These are phyloP conservation scores for Wallacemonas sp. DNA, from an alignment of 208 protist genomes.

Conservation along the genomic window DNA sequence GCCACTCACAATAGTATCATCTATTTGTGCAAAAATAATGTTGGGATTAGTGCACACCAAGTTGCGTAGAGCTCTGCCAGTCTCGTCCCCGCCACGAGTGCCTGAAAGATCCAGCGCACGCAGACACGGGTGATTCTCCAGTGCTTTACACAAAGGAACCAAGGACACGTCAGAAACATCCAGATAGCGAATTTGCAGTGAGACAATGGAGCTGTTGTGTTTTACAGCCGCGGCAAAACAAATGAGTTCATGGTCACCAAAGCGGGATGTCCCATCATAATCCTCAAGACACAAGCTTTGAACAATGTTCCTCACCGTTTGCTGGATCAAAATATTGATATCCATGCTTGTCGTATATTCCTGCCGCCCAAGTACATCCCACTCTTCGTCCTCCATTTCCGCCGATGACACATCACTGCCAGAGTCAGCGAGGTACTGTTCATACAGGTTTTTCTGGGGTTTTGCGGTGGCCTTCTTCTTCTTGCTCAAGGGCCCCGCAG, in stretches of 20 bases:
- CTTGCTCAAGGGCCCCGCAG: not conserved
- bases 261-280: conserved; percentile 44
- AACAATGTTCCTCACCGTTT: conserved; percentile 73
- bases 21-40: conserved; percentile 74
- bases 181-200: conserved; percentile 77
- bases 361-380: conserved; percentile 41
- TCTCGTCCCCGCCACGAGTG: conserved; percentile 58
- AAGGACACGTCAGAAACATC: conserved; percentile 77
- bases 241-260: conserved; percentile 73
- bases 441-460: conserved; percentile 51
- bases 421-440: conserved; percentile 74
- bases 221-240: conserved; percentile 79
- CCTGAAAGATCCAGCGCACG: conserved; percentile 75
- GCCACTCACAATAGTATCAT: conserved; percentile 54
- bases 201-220: conserved; percentile 81
- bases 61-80: conserved; percentile 57
- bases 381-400: conserved; percentile 22
- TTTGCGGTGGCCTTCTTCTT: conserved; percentile 27
- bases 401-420: conserved; percentile 46
- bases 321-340: conserved; percentile 81
- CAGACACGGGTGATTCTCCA: conserved; percentile 54
- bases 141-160: conserved; percentile 66
- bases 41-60: conserved; percentile 74
- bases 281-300: conserved; percentile 79
- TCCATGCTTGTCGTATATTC: conserved; percentile 71